phyloP scores from a whole-genome alignment of 2,329 filamentous ascomycete genomes.

The Pseudocercospora crystallina region DNA sequence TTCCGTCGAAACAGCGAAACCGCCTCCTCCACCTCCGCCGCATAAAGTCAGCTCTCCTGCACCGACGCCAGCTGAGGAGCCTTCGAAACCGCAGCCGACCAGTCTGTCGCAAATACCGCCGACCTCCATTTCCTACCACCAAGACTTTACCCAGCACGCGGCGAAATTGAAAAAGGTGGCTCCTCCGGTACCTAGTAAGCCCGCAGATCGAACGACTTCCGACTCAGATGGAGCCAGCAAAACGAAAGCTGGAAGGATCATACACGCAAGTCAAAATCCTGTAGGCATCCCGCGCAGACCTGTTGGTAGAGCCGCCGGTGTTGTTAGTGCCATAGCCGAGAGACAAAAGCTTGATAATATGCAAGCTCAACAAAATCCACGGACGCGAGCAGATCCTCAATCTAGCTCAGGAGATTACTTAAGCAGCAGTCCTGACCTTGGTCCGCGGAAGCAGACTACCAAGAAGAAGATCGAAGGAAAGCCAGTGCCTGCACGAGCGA shows the following conservation, averaged over 20 bases:
- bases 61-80: slow-evolving; percentile 7
- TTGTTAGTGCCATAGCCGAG: slow-evolving; percentile 34
- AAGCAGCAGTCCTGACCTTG: slow-evolving; percentile 24
- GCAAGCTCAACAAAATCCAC: slow-evolving; percentile 21
- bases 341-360: slow-evolving; percentile 35
- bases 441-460: slow-evolving; percentile 17
- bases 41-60: slow-evolving; percentile 17
- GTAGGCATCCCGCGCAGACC: slow-evolving; percentile 37
- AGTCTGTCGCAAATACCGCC: slow-evolving; percentile 16
- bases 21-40: slow-evolving; percentile 29
- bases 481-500: slow-evolving; percentile 27
- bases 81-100: background rate
- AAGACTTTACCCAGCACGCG: slow-evolving; percentile 48
- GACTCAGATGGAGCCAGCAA: slow-evolving; percentile 24
- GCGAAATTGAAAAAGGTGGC: slow-evolving; percentile 32
- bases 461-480: slow-evolving; percentile 28
- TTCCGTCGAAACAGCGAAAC: slow-evolving; percentile 21
- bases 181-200: slow-evolving; percentile 25
- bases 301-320: slow-evolving; percentile 32
- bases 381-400: slow-evolving; percentile 14
- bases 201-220: slow-evolving; percentile 20
- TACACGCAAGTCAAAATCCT: slow-evolving; percentile 21
- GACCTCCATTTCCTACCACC: slow-evolving; percentile 44
- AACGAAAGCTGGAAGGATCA: slow-evolving; percentile 23
- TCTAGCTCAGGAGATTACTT: slow-evolving; percentile 11